Evolutionary conservation across 805 yeast genomes (phyloP), one percentile per base, ranked within the genome.

Genomic region (Spathaspora sp.): DNA sequence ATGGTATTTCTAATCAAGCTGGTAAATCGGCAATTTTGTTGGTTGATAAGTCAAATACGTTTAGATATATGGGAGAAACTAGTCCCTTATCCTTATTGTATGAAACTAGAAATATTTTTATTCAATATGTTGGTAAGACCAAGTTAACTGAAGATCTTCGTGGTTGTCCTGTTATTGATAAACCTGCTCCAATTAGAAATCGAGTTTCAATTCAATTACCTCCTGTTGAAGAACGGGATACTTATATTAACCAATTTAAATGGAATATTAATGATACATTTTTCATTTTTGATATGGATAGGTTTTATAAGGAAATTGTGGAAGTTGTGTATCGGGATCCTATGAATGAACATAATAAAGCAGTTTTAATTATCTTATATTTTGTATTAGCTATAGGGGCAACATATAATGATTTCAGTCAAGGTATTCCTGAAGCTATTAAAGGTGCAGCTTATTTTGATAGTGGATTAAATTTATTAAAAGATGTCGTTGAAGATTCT

Each of bases 311-410:
- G 4, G 54, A 60, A 17, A 54, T 74, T 10, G 64, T 67, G 0
- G 55, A 68, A 1, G 52, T 55, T 6, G 67, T 72, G 7, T 76
- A 73, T 47, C 56, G 60, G 1, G 62, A 67, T 49, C 71, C 70
- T 1, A 44, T 42, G 19, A 49, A 49, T 48, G 59, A 42, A 52
- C 57, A 10, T 62, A 46, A 39, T 32, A 43, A 52, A 18, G 44
- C 44, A 42, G 56, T 65, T 46, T 53, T 68, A 8, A 69, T 76
- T 44, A 51, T 77, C 17, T 51, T 76, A 8, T 70, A 73, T 47
- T 57, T 77, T 43, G 65, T 74, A 0, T 57, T 75, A 43, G 77
- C 79, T 0, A 57, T 75, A 14, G 79, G 79, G 0, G 62, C 78
- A 1, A 57, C 72, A 3, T 77, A 63, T 52, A 54, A 60, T 12